Base-by-base conservation (phyloP, 1,284 basidiomycete species). In the Melanopsichium pennsylvanicum region DNA sequence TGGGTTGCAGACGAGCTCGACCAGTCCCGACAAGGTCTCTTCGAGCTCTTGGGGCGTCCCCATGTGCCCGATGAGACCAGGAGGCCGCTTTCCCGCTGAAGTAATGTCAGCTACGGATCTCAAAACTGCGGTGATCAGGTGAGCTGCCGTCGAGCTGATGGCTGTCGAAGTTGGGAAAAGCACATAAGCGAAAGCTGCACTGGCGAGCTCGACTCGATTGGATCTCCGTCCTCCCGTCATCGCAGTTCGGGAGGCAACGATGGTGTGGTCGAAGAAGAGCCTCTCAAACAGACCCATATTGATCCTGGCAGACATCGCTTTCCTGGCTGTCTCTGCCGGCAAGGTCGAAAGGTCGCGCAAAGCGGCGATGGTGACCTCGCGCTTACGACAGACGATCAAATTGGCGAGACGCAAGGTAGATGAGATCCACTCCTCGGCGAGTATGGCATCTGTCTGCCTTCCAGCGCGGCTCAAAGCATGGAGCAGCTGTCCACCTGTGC, bases 371-470 rank as follows among this genome's bases (percentile, higher is more conserved):
- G 64, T 62, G 23, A 63, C 35, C 40, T 67, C 57, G 18, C 60
- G 58, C 26, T 62, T 43, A 29, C 66, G 60, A 7, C 51, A 46
- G 25, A 78, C 59, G 42, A 76, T 46, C n/a, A 55, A 43, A 19
- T 42, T 38, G 22, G 85, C 84, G 4, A 93, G 84, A 6, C 82
- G 84, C 2, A 93, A 83, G 54, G 88, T 86, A 0, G 87, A 85
- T 60, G 87, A 86, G 19, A 92, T 84, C 33, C 91, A 84, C 70
- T 85, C 85, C 29, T 90, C 85, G n/a, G 91, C 81, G 16, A 87
- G 83, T 25, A 87, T 83, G 0, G 87, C 87, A 72, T 93, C 91
- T 7, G 86, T 86, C 61, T 86, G 86, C 26, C 89, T 86, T 19
- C 89, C 85, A 1, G 87, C 84, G 11, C 84, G 82, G 67, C 88